Conservation (phyloP, 352 stramenopile genomes). For the Phytophthora litchii region DNA sequence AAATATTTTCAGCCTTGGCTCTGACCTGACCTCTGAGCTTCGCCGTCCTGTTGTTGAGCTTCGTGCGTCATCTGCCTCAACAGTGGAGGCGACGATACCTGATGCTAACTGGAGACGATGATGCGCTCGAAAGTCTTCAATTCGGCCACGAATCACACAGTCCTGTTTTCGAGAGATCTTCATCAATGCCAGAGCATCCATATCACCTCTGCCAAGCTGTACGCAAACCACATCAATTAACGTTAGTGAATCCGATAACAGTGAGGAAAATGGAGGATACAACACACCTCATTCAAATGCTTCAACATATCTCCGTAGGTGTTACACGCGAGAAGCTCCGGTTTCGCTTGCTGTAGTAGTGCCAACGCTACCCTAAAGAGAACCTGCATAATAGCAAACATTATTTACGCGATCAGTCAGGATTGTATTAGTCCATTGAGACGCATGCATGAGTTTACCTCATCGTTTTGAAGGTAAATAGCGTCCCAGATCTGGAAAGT, state of each 20-base stretch:
- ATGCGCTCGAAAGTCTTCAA: slow-evolving; percentile 87
- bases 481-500: slow-evolving; percentile 86
- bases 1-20: slow-evolving; percentile 64
- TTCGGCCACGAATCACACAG: slow-evolving; percentile 63
- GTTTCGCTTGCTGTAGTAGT: slow-evolving; percentile 71
- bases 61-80: slow-evolving; percentile 51
- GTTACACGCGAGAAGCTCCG: slow-evolving; percentile 58
- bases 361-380: slow-evolving; percentile 81
- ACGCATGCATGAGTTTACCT: slow-evolving; percentile 43
- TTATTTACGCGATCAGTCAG: neutral
- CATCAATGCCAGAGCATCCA: slow-evolving; percentile 57
- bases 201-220: slow-evolving; percentile 62
- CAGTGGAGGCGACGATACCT: slow-evolving; percentile 74
- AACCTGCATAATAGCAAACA: slow-evolving; percentile 40
- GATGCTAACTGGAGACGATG: slow-evolving; percentile 83
- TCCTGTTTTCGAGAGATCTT: slow-evolving; percentile 66
- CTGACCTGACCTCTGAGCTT: slow-evolving; percentile 48
- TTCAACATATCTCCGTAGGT: slow-evolving; percentile 84
- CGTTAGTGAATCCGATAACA: neutral
- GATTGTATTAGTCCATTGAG: neutral
- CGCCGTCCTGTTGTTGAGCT: slow-evolving; percentile 34
- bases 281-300: slow-evolving; percentile 75
- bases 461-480: slow-evolving; percentile 83
- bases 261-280: neutral
- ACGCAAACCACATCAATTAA: slow-evolving; percentile 1